Conservation (phyloP, 2,329 filamentous ascomycete genomes). For the Phialocephala sp. region DNA sequence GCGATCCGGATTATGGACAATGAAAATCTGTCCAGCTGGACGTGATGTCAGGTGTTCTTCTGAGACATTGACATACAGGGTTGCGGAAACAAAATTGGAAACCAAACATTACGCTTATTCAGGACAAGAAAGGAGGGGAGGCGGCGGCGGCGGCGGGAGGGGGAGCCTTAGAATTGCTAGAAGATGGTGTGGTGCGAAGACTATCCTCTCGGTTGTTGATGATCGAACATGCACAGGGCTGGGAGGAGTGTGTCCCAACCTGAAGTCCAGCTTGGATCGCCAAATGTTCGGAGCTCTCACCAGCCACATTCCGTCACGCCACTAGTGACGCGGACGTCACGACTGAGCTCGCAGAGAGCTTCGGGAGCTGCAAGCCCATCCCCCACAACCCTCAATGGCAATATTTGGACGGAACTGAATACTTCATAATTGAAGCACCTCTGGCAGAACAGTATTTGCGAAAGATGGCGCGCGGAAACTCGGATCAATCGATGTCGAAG, state of each 20-base stretch:
- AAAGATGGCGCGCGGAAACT: slow-evolving; percentile 39
- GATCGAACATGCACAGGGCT: neutral
- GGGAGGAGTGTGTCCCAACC: neutral
- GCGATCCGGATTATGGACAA: neutral
- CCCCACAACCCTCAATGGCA: slow-evolving; percentile 6
- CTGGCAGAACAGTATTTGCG: slow-evolving; percentile 5
- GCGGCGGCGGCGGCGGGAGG: too few species aligned
- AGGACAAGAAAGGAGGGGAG: too few species aligned
- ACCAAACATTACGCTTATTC: neutral
- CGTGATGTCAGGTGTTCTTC: neutral
- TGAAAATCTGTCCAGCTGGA: neutral
- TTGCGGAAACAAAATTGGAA: neutral
- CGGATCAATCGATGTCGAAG: slow-evolving; percentile 20
- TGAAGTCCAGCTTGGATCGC: neutral
- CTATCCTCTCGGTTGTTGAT: neutral
- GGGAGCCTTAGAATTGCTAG: neutral
- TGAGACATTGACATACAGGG: slow-evolving; percentile 5
- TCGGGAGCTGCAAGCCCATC: slow-evolving; percentile 15
- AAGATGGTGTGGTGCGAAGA: neutral
- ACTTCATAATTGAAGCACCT: neutral
- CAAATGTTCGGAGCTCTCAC: slow-evolving; percentile 14
- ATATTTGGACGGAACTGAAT: neutral
- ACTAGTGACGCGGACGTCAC: slow-evolving; percentile 27
- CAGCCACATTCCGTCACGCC: slow-evolving; percentile 8
- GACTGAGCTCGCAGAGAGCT: slow-evolving; percentile 9